These are phyloP conservation scores for Solanum virginianum DNA, from an alignment of 257 asterid species.

Conservation along the genomic window DNA sequence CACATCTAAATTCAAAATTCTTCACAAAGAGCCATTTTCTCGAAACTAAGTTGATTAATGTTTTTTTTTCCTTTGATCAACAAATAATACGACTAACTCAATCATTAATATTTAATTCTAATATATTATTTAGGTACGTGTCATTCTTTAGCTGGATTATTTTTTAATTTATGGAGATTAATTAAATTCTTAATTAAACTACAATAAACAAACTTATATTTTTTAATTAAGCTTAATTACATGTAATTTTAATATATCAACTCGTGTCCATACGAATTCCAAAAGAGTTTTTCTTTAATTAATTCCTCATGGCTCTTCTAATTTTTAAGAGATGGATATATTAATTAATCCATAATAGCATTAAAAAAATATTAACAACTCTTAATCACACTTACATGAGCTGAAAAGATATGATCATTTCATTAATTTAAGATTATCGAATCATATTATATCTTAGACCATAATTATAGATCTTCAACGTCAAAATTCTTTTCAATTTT, in stretches of 20 bases:
- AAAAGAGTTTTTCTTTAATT: background rate
- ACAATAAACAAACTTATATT: background rate
- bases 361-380: background rate
- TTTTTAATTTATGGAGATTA: background rate
- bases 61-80: background rate
- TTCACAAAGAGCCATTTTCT: background rate
- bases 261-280: background rate
- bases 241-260: background rate
- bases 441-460: background rate
- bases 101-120: background rate
- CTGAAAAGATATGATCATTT: background rate
- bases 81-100: background rate
- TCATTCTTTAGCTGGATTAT: background rate
- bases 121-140: background rate
- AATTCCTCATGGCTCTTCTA: background rate
- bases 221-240: background rate
- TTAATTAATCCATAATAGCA: background rate
- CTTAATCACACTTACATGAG: background rate
- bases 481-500: background rate
- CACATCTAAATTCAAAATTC: background rate
- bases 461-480: background rate
- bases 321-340: background rate
- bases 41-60: background rate
- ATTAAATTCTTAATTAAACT: background rate
- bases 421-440: background rate